Base-by-base conservation (phyloP, 768 basidiomycete species). In the Boletus vinaceobasis region DNA sequence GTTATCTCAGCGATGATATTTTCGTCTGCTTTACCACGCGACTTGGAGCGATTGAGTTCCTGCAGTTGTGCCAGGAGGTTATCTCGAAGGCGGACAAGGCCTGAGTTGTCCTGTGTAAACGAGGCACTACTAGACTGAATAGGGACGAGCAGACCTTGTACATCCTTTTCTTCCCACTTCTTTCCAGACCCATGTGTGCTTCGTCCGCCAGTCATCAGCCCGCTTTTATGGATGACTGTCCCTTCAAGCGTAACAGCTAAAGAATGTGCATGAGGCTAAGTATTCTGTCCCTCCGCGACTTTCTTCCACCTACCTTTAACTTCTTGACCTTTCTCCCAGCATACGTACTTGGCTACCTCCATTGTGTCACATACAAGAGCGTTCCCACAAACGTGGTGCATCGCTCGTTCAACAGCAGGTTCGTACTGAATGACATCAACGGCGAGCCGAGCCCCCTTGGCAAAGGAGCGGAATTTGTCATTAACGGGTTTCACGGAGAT, bases 201-300 rank as follows among this genome's bases (percentile, higher is more conserved):
- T 45, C 84, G 79, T 27, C 97, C 97, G 74, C 97, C 97, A 33
- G 97, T 99, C 67, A 99, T 98, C 44, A 96, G 74, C 57, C 97
- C 97, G 60, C 92, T 94, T 75, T 95, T 95, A 71, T 99, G 97
- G 44, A 99, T 98, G 56, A 99, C 77, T 3, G 95, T 98, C 1
- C 97, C 97, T 42, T 98, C 95, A 40, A 99, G 76, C 1, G 97
- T 97, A 21, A 99, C 97, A 56, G 95, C 97, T 95, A 53, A 39
- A 53, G 27, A 43, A 29, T 13, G 33, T 2, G 7, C 29, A 27
- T 53, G 17, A 55, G 35, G 7, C n/a, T n/a, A 51, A 19, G 23
- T 7, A 21, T 51, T 33, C 43, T 50, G 6, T 13, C 31, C 39
- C 33, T 42, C 40, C 6, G 3, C 39, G 3, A 53, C 78, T 45